Conservation (phyloP, 1,139 yeast species). For the Scheffersomyces illinoinensis region DNA sequence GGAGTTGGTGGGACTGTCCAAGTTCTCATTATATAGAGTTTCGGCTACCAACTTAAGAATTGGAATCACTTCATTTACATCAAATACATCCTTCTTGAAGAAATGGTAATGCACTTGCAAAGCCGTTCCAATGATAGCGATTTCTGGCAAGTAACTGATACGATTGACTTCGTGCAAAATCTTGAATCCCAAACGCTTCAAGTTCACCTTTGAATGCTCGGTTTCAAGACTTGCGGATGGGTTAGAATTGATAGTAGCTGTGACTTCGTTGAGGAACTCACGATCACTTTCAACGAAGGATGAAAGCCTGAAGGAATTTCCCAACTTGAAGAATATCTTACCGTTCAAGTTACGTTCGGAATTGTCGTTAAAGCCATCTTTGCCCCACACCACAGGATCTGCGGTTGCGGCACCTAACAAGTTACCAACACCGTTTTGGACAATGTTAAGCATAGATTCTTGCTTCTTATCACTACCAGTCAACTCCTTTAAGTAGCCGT, state of each 20-base stretch:
- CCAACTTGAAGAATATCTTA: slow-evolving; percentile 40
- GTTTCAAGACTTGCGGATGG: slow-evolving; percentile 9
- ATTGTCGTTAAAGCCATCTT: slow-evolving; percentile 29
- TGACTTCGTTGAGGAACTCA: neutral
- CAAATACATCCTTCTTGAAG: slow-evolving; percentile 16
- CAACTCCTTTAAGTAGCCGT: slow-evolving; percentile 60
- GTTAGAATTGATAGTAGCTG: slow-evolving; percentile 3
- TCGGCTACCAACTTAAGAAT: slow-evolving; percentile 24
- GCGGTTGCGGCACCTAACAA: slow-evolving; percentile 14
- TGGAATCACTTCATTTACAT: slow-evolving; percentile 31
- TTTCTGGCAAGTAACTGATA: slow-evolving; percentile 37
- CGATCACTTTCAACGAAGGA: slow-evolving; percentile 20
- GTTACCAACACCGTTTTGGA: slow-evolving; percentile 37
- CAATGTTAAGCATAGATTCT: slow-evolving; percentile 39
- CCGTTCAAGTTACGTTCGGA: slow-evolving; percentile 32
- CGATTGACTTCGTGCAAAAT: slow-evolving; percentile 42
- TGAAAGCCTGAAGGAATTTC: slow-evolving; percentile 33
- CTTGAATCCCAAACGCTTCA: slow-evolving; percentile 45
- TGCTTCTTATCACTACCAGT: slow-evolving; percentile 60
- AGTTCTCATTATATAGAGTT: slow-evolving; percentile 23
- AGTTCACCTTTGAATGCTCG: slow-evolving; percentile 23
- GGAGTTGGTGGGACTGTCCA: slow-evolving; percentile 20
- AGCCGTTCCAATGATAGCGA: slow-evolving; percentile 41
- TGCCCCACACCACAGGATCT: slow-evolving; percentile 7
- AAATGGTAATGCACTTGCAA: slow-evolving; percentile 35